phyloP scores from a whole-genome alignment of 805 yeast species.

The Candida boidinii region DNA sequence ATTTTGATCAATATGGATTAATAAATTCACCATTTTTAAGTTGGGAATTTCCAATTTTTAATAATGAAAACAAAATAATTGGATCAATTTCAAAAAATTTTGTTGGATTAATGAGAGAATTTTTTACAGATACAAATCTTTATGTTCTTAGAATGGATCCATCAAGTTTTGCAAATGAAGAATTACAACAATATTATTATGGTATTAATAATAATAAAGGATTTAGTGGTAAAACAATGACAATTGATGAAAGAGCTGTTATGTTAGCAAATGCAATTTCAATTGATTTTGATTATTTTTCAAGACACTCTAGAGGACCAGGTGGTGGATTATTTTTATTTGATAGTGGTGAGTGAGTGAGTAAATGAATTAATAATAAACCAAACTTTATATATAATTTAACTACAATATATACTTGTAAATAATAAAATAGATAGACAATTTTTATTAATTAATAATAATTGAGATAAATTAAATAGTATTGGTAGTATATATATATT shows the following conservation, averaged over 20 bases:
- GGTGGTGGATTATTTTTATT: conserved; percentile 33
- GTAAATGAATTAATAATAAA: background rate
- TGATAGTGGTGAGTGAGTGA: conserved; percentile 9
- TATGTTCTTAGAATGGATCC: conserved; percentile 83
- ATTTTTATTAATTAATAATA: background rate
- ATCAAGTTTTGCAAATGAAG: conserved; percentile 51
- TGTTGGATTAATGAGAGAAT: conserved; percentile 90
- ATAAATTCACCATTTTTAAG: conserved; percentile 84
- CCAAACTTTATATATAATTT: background rate
- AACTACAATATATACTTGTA: background rate
- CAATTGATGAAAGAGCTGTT: conserved; percentile 78
- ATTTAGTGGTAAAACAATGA: conserved; percentile 37
- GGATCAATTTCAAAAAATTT: conserved; percentile 87
- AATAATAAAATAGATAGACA: background rate
- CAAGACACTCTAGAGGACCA: conserved; percentile 71
- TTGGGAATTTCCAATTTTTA: conserved; percentile 73
- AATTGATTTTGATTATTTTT: conserved; percentile 92
- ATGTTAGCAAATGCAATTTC: conserved; percentile 83
- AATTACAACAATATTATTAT: conserved; percentile 44
- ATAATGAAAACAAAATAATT: conserved; percentile 48
- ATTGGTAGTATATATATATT: no score
- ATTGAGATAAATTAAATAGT: no score
- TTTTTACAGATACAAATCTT: conserved; percentile 92
- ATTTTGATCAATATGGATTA: conserved; percentile 71
- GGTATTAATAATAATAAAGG: conserved; percentile 24